Evolutionary conservation across 805 yeast species (phyloP).

Genomic region (Pichia thaimueangensis): DNA sequence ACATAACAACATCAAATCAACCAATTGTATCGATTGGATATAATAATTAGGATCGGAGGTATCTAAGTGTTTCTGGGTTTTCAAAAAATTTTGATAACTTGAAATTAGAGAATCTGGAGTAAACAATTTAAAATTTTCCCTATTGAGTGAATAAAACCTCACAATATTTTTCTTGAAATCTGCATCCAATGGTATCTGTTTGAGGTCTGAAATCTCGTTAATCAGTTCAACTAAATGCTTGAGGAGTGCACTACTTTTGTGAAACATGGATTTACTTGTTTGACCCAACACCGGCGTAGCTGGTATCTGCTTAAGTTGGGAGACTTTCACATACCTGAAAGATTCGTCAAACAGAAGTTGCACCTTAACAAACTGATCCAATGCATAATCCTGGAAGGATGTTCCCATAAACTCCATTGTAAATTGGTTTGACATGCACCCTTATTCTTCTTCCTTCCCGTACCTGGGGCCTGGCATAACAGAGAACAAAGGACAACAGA

Average conservation of each 20-base stretch:
- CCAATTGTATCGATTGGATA: slow-evolving; percentile 14
- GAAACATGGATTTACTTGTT: slow-evolving; percentile 5
- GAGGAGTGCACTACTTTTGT: slow-evolving; percentile 16
- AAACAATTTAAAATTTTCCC: slow-evolving; percentile 16
- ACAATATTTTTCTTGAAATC: slow-evolving; percentile 14
- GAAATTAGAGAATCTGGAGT: slow-evolving; percentile 6
- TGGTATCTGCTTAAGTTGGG: slow-evolving; percentile 18
- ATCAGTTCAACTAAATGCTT: slow-evolving; percentile 19
- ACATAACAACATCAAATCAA: slow-evolving; percentile 16
- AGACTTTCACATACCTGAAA: slow-evolving; percentile 16
- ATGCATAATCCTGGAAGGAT: slow-evolving; percentile 13
- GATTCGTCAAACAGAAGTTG: slow-evolving; percentile 23
- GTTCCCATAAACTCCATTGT: slow-evolving; percentile 10
- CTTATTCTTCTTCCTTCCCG: no score
- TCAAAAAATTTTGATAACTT: slow-evolving; percentile 2
- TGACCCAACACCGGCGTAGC: slow-evolving; percentile 11
- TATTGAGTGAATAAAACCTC: slow-evolving; percentile 13
- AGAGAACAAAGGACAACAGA: no score
- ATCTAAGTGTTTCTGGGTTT: neutral
- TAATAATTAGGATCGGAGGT: slow-evolving; percentile 4
- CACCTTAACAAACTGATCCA: slow-evolving; percentile 23
- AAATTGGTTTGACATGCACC: no score
- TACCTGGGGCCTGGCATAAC: no score
- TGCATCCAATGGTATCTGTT: slow-evolving; percentile 14
- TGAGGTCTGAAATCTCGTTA: slow-evolving; percentile 14